These are phyloP conservation scores for Nannochloropsis oceanica DNA, from an alignment of 108 stramenopile species.

Conservation along the genomic window DNA sequence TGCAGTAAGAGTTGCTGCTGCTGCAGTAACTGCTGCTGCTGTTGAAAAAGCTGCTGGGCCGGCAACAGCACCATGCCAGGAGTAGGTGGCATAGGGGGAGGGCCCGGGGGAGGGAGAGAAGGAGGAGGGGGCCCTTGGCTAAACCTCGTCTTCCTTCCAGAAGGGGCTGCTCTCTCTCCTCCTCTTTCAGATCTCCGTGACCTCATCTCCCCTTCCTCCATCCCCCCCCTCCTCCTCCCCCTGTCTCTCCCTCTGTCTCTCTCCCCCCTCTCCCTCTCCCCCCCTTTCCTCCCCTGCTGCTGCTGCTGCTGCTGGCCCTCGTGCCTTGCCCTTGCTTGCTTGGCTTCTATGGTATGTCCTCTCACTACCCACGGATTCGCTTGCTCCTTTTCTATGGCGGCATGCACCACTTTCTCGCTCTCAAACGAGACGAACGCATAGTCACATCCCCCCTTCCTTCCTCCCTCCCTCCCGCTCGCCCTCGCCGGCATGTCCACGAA, in stretches of 20 bases:
- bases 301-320: not conserved
- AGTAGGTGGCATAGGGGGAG: not conserved
- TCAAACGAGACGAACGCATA: not conserved
- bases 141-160: not conserved
- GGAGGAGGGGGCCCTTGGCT: not conserved
- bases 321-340: not conserved
- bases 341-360: not conserved
- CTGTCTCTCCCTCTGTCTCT: not conserved
- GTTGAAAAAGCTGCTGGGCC: not conserved
- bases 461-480: not conserved
- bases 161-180: not conserved
- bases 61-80: not conserved
- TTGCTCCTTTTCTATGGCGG: not conserved
- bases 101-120: not conserved
- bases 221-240: not conserved
- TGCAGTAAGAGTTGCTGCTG: not conserved
- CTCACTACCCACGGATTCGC: not conserved
- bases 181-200: not conserved
- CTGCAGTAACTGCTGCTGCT: too few species aligned
- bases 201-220: not conserved
- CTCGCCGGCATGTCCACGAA: not conserved
- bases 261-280: not conserved
- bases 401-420: not conserved
- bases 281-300: not conserved
- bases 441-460: not conserved